These are phyloP conservation scores for Rhododendron griersonianum DNA, from an alignment of 148 eudicot species.

Conservation along the genomic window DNA sequence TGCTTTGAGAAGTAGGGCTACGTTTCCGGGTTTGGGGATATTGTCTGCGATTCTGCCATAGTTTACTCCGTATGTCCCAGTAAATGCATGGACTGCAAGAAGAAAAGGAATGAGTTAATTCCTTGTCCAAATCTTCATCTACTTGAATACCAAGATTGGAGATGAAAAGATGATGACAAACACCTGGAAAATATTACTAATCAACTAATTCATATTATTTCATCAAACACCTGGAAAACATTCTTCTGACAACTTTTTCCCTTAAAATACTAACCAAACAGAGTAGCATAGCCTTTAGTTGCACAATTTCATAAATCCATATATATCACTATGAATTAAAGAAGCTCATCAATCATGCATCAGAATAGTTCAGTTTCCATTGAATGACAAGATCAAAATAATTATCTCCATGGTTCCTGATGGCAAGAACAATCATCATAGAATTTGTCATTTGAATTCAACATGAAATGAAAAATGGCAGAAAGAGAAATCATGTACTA, in stretches of 20 bases:
- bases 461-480: neutral
- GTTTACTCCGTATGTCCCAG: conserved; percentile 76
- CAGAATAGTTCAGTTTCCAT: neutral
- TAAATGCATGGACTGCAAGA: conserved; percentile 31
- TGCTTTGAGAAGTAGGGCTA: conserved; percentile 61
- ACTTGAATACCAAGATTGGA: neutral
- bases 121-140: neutral
- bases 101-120: neutral
- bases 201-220: neutral
- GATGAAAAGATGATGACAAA: neutral
- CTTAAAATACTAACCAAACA: neutral
- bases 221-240: neutral
- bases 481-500: neutral
- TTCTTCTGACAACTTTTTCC: neutral
- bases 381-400: neutral
- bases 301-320: neutral
- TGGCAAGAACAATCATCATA: neutral
- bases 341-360: neutral
- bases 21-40: conserved; percentile 60
- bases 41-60: conserved; percentile 76
- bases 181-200: neutral
- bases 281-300: neutral
- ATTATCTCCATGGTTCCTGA: neutral
- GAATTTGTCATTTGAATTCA: neutral
- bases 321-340: neutral